Base-by-base conservation (phyloP, 2,329 filamentous ascomycete species). In the Xylariaceae sp. region DNA sequence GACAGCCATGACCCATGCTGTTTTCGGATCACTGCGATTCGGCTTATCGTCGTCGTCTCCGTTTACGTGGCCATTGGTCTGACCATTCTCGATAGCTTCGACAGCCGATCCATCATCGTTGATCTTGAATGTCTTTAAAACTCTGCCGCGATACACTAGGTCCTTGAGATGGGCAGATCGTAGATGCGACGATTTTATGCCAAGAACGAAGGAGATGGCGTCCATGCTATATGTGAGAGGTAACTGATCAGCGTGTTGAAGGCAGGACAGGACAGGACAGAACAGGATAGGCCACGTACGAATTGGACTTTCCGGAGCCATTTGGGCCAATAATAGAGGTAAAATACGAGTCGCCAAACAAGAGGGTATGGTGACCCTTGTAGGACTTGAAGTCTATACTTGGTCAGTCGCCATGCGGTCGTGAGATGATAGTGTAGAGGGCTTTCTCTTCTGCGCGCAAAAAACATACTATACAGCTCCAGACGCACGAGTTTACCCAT, bases 271-370 rank as follows among this genome's bases (percentile, higher is more conserved):
- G 40, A 19, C 39, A 12, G 37, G 29, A 46, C 31, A 41, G 46
- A 46, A 37, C 19, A 26, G 45, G 42, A 31, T 44, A 61, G 42
- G 34, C 19, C 3, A 77, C 85, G 70, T 74, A 92, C 89, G 91
- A 96, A 72, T 99, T 99, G 26, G 94, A 99, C 74, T 99, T 99
- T 62, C 94, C 94, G 37, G 94, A 97, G 77, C 94, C 94, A 91
- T 99, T 99, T 70, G 94, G 94, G 4, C 95, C 94, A 68, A 99
- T 97, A 68, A 99, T 96, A 42, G 94, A 99, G 48, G 94, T 99
- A 73, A 99, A 99, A 74, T 96, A 97, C 2, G 91, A 95, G 76
- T 99, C 92, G 68, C 92, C 92, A 67, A 99, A 96, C 51, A 96
- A 83, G 44, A 99, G 84, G 57, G 84, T 86, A 76, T 99, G 94